phyloP scores from a whole-genome alignment of 306 rosid species.

The Ormosia semicastrata region DNA sequence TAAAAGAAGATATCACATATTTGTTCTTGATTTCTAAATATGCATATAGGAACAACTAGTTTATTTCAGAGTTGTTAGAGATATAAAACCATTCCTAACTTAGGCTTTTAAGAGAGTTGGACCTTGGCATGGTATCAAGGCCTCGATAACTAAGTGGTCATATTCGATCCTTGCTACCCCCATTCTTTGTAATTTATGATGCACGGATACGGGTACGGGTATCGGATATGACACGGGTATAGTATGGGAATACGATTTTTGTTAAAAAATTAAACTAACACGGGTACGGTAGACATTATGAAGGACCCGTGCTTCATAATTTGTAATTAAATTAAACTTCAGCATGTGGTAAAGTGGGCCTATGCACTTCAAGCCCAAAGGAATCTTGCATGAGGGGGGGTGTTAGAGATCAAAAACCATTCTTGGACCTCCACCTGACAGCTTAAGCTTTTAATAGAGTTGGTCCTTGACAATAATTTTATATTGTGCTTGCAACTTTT shows the following conservation, averaged over 20 bases:
- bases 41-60: neutral
- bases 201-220: too few relatives aligned
- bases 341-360: neutral
- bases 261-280: too few relatives aligned
- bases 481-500: neutral
- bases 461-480: conserved; percentile 3
- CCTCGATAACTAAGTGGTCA: neutral
- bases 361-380: neutral
- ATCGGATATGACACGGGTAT: too few relatives aligned
- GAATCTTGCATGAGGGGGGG: neutral
- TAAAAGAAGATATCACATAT: neutral
- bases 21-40: conserved; percentile 17
- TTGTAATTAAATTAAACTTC: conserved; percentile 1
- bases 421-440: neutral
- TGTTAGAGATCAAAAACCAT: neutral
- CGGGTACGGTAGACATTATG: too few relatives aligned
- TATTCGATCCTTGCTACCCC: neutral
- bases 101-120: conserved; percentile 8
- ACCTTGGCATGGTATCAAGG: conserved; percentile 10
- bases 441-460: neutral
- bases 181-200: neutral
- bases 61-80: neutral
- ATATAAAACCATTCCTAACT: conserved; percentile 5
- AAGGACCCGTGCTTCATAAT: too few relatives aligned
- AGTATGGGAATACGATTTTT: too few relatives aligned